phyloP scores from a whole-genome alignment of 257 asterid species.

The Fraxinus cuspidata region DNA sequence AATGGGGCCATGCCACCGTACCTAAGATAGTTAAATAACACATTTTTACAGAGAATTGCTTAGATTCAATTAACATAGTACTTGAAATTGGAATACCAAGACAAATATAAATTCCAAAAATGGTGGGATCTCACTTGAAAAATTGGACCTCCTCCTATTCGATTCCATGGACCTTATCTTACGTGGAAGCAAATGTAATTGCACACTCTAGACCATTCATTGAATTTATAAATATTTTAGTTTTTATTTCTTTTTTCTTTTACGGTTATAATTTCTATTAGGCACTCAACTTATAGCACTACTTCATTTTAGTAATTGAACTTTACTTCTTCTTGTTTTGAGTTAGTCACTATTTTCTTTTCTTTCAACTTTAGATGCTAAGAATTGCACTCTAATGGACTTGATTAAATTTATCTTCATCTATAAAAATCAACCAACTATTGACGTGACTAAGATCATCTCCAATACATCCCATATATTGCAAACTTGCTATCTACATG shows the following conservation, averaged over 20 bases:
- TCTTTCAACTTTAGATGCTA: too few relatives aligned
- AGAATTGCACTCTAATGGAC: too few relatives aligned
- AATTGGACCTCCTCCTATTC: constrained; percentile 11
- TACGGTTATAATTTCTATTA: background rate
- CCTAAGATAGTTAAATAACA: too few relatives aligned
- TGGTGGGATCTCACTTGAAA: constrained; percentile 31
- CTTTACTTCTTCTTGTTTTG: background rate
- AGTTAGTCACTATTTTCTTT: too few relatives aligned
- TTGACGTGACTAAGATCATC: too few relatives aligned
- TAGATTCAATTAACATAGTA: background rate
- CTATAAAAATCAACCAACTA: too few relatives aligned
- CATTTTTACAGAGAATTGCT: background rate
- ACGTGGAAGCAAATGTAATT: constrained; percentile 37
- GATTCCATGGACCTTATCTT: constrained; percentile 24
- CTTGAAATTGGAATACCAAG: background rate
- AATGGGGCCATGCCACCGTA: too few relatives aligned
- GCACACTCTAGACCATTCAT: constrained; percentile 15
- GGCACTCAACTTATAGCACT: background rate
- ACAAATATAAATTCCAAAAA: constrained; percentile 14
- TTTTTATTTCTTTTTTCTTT: background rate
- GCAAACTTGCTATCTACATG: too few relatives aligned
- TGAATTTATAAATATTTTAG: background rate
- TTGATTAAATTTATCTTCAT: too few relatives aligned
- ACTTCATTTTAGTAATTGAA: background rate
- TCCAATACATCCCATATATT: too few relatives aligned